A percentile compares a stretch with the other conserved stretches of the same genome.
Evolutionary conservation across 2,329 filamentous ascomycete genomes (phyloP).

Genomic region (Cytospora mali): DNA sequence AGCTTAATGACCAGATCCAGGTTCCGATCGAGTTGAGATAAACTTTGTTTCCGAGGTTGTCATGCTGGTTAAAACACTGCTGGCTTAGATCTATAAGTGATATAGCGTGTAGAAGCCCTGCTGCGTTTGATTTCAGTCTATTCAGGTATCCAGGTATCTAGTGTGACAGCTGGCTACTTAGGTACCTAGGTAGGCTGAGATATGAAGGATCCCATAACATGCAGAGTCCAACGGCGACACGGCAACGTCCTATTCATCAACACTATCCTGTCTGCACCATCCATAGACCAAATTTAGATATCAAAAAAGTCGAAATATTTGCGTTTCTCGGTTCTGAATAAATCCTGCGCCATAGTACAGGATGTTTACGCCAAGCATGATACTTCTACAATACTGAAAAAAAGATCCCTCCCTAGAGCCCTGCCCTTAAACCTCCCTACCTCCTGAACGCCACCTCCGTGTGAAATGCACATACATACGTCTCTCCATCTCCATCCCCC

Average conservation of each 20-base stretch:
- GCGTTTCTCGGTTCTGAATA: slow-evolving; percentile 20
- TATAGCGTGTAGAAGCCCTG: too few species aligned
- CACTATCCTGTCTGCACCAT: background rate
- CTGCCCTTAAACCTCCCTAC: slow-evolving; percentile 13
- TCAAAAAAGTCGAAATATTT: background rate
- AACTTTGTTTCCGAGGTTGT: background rate
- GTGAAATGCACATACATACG: background rate
- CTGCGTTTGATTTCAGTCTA: too few species aligned
- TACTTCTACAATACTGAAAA: slow-evolving; percentile 6
- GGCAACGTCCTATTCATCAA: background rate
- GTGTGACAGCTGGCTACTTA: too few species aligned
- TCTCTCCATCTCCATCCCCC: background rate
- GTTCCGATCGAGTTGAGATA: background rate
- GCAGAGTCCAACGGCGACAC: background rate
- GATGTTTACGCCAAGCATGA: slow-evolving; percentile 5
- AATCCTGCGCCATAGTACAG: slow-evolving; percentile 9
- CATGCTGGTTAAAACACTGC: background rate
- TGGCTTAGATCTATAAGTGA: background rate
- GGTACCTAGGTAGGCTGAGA: background rate
- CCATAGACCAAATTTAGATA: background rate
- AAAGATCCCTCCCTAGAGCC: background rate
- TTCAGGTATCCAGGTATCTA: too few species aligned
- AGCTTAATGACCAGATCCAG: background rate
- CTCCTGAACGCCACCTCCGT: background rate
- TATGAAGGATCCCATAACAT: background rate